Conservation (phyloP, 176 grass and related monocot species). For the Pharus latifolius region DNA sequence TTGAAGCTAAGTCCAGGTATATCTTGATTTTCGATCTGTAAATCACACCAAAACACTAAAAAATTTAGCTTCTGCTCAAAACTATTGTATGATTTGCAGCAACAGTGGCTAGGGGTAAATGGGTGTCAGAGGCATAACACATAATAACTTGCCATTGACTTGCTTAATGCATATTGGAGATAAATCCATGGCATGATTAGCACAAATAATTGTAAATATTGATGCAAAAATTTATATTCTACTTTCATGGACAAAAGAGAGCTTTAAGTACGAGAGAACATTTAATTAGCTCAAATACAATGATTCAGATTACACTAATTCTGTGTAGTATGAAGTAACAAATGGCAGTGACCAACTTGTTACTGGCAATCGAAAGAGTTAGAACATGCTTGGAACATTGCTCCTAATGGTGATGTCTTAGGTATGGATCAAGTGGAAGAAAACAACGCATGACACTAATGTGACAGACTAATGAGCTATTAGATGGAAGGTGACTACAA, state of each 20-base stretch:
- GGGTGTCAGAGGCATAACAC: too few species aligned
- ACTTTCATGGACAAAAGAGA: background rate
- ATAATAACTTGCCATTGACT: background rate
- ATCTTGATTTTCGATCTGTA: conserved; percentile 73
- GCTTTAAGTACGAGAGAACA: too few species aligned
- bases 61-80: background rate
- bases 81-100: background rate
- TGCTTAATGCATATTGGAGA: background rate
- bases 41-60: conserved; percentile 8
- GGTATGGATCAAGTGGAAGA: too few species aligned
- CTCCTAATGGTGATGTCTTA: too few species aligned
- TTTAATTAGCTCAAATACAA: too few species aligned
- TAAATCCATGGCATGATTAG: background rate
- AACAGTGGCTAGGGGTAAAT: too few species aligned
- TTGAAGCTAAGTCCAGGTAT: conserved; percentile 75
- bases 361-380: too few species aligned
- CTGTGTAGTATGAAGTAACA: too few species aligned
- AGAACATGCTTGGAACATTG: too few species aligned
- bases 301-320: too few species aligned
- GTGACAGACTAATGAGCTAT: background rate
- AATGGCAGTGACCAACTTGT: too few species aligned
- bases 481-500: background rate
- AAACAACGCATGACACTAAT: too few species aligned
- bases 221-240: background rate
- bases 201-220: background rate